A percentile compares a stretch with the other conserved stretches of the same genome.
Evolutionary conservation across 495 filamentous ascomycete genomes (phyloP).

Genomic region (Penicillium lagena): DNA sequence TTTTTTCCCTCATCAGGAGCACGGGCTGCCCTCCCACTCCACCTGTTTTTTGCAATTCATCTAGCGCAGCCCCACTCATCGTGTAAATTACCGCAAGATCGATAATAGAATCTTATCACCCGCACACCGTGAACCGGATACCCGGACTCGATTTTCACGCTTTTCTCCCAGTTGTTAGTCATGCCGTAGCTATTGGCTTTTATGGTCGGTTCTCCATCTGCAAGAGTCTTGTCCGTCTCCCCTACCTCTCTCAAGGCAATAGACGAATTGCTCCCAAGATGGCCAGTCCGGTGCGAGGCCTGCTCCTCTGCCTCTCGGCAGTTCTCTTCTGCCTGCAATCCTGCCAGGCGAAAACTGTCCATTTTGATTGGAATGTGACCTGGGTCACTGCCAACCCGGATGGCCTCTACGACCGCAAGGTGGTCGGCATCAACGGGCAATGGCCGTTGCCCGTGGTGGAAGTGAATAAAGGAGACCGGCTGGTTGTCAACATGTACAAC

Average conservation of each 20-base stretch:
- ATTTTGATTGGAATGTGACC: conserved; percentile 70
- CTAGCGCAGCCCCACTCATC: no score
- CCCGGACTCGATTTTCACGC: no score
- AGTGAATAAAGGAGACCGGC: conserved; percentile 61
- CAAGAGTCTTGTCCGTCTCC: not conserved
- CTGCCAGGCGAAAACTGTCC: conserved; percentile 39
- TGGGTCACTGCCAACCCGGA: conserved; percentile 84
- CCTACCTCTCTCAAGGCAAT: not conserved
- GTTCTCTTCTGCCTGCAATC: not conserved
- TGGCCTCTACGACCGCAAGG: conserved; percentile 54
- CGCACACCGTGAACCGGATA: no score
- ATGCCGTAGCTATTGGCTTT: no score
- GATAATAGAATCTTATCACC: no score
- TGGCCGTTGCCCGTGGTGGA: conserved; percentile 70
- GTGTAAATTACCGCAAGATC: no score
- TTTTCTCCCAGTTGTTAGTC: no score
- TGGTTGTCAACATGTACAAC: conserved; percentile 70
- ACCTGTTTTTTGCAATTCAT: no score
- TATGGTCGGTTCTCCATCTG: not conserved
- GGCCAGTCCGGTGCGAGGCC: conserved; percentile 6
- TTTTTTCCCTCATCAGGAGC: no score
- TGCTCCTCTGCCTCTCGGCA: conserved; percentile 5
- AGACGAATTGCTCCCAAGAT: not conserved
- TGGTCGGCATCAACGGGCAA: conserved; percentile 76
- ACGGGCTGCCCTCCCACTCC: no score